phyloP scores from a whole-genome alignment of 2,329 filamentous ascomycete species.

The Pseudopithomyces maydicus region DNA sequence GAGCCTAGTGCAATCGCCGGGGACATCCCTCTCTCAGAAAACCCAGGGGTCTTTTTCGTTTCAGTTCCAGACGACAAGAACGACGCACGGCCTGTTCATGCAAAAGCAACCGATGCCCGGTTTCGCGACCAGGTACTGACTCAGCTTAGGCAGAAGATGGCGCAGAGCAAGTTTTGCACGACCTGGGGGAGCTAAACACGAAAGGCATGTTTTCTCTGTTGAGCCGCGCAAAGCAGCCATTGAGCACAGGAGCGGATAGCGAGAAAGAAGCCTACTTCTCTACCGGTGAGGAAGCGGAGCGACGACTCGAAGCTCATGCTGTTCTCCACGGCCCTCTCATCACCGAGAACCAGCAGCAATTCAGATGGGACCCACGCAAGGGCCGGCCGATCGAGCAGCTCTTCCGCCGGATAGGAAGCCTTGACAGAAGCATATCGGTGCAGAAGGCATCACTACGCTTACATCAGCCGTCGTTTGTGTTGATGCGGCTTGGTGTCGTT shows the following conservation, averaged over 20 bases:
- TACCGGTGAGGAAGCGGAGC: slow-evolving; percentile 17
- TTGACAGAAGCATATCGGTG: slow-evolving; percentile 10
- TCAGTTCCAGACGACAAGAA: slow-evolving; percentile 4
- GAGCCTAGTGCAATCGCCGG: not conserved
- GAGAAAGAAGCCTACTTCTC: slow-evolving; percentile 14
- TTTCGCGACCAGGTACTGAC: slow-evolving; percentile 16
- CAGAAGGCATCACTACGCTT: slow-evolving; percentile 13
- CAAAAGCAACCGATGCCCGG: slow-evolving; percentile 11
- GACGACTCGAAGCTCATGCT: slow-evolving; percentile 7
- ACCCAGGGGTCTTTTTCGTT: slow-evolving; percentile 1
- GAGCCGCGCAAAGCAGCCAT: slow-evolving; percentile 13
- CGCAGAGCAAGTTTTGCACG: not conserved
- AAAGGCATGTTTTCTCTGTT: slow-evolving; percentile 16
- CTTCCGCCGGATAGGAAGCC: slow-evolving; percentile 13
- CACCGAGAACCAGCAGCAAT: slow-evolving; percentile 19
- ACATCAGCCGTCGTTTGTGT: slow-evolving; percentile 7
- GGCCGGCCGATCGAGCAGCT: slow-evolving; percentile 18
- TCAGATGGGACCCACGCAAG: slow-evolving; percentile 16
- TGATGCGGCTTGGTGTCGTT: slow-evolving; percentile 10
- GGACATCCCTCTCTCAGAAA: not conserved
- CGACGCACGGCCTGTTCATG: slow-evolving; percentile 9
- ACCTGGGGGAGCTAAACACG: slow-evolving; percentile 18
- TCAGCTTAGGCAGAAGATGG: slow-evolving; percentile 9
- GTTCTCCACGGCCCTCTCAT: slow-evolving; percentile 16
- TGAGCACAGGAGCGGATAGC: slow-evolving; percentile 6